Conservation (phyloP, 2,329 filamentous ascomycete genomes). For the Geoglossum cookeanum region DNA sequence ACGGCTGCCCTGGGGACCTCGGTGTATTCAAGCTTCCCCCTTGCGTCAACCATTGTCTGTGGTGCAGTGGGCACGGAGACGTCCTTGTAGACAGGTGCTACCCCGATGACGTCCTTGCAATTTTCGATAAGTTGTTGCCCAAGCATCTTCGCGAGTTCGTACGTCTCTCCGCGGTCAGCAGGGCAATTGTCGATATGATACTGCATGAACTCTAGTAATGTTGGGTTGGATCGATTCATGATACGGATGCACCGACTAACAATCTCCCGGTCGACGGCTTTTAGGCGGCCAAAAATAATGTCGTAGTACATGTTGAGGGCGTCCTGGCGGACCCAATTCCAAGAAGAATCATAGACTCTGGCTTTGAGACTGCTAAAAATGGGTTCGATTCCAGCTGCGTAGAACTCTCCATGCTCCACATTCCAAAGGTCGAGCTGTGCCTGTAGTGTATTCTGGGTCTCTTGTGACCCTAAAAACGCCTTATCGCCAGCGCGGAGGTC, state of each 20-base stretch:
- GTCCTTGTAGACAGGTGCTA: conserved; percentile 86
- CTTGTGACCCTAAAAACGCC: conserved; percentile 64
- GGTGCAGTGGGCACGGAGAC: conserved; percentile 83
- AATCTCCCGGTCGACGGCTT: conserved; percentile 89
- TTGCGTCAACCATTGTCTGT: conserved; percentile 76
- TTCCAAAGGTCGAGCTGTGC: conserved; percentile 90
- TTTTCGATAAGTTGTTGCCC: conserved; percentile 90
- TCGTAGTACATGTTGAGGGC: conserved; percentile 98
- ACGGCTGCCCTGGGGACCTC: conserved; percentile 75
- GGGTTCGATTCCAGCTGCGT: conserved; percentile 83
- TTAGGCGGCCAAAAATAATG: conserved; percentile 88
- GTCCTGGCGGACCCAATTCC: conserved; percentile 98
- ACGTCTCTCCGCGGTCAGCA: conserved; percentile 89
- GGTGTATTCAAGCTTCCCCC: conserved; percentile 81
- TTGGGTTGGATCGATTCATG: conserved; percentile 97
- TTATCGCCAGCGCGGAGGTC: conserved; percentile 95
- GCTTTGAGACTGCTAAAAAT: conserved; percentile 88
- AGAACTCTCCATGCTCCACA: conserved; percentile 89
- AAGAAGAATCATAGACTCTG: conserved; percentile 90
- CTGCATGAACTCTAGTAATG: conserved; percentile 96
- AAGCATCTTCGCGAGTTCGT: conserved; percentile 90
- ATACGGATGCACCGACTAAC: conserved; percentile 97
- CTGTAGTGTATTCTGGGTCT: conserved; percentile 75
- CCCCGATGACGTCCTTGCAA: conserved; percentile 76
- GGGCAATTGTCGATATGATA: conserved; percentile 99